These are phyloP conservation scores for Suillus variegatus DNA, from an alignment of 768 basidiomycete genomes.

Conservation along the genomic window DNA sequence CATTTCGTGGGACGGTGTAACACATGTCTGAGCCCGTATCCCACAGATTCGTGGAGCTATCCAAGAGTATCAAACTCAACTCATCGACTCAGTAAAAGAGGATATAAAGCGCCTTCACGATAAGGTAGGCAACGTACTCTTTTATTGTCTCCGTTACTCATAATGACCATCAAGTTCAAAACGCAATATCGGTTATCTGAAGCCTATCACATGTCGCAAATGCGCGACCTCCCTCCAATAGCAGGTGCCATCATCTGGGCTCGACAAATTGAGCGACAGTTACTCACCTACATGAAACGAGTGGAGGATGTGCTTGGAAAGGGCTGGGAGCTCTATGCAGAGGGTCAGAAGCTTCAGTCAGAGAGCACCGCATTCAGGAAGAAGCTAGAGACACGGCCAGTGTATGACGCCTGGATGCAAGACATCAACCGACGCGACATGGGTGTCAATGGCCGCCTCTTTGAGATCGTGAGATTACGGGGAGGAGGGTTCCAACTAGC, in stretches of 20 bases:
- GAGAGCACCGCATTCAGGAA: conserved; percentile 91
- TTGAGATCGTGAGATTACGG: conserved; percentile 81
- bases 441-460: conserved; percentile 87
- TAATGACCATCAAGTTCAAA: conserved; percentile 68
- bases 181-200: conserved; percentile 94
- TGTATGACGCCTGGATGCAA: conserved; percentile 95
- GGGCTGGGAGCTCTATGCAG: conserved; percentile 99
- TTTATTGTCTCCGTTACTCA: conserved; percentile 6
- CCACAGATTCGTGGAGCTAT: conserved; percentile 92
- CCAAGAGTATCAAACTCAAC: conserved; percentile 97
- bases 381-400: conserved; percentile 92
- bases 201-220: conserved; percentile 97
- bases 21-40: background rate
- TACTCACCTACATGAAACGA: conserved; percentile 96
- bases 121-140: conserved; percentile 52
- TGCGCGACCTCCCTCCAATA: conserved; percentile 98
- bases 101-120: conserved; percentile 95
- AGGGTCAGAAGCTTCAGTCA: conserved; percentile 94
- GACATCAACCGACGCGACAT: conserved; percentile 94
- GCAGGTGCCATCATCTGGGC: conserved; percentile 99
- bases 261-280: conserved; percentile 95
- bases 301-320: conserved; percentile 98
- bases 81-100: conserved; percentile 98
- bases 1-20: background rate
- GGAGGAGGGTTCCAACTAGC: conserved; percentile 83